These are phyloP conservation scores for Tetrapisispora namnaoensis DNA, from an alignment of 805 yeast genomes.

Conservation along the genomic window DNA sequence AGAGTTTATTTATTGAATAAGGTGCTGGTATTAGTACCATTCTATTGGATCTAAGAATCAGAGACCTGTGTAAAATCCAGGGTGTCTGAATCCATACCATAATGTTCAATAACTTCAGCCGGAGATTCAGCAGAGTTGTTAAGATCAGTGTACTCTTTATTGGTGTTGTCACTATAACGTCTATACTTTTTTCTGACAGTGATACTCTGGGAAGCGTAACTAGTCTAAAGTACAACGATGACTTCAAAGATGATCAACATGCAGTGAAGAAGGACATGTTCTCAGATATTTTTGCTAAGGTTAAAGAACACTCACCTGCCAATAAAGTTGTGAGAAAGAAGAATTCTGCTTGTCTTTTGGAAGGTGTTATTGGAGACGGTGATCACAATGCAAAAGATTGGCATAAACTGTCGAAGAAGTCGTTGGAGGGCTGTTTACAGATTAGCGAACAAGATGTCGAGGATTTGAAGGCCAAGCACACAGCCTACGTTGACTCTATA, in stretches of 20 bases:
- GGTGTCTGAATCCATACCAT: too few relatives aligned
- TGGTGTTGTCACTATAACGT: not conserved
- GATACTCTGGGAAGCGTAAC: not conserved
- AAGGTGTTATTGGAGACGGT: slow-evolving; percentile 18
- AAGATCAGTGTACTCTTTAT: not conserved
- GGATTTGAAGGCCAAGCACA: slow-evolving; percentile 14
- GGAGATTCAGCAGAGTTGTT: not conserved
- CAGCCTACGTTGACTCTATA: slow-evolving; percentile 9
- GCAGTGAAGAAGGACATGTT: not conserved
- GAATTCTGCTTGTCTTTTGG: slow-evolving; percentile 10
- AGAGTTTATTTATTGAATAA: too few relatives aligned
- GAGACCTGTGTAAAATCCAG: too few relatives aligned
- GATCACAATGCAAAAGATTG: slow-evolving; percentile 14
- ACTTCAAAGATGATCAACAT: not conserved
- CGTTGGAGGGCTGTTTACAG: slow-evolving; percentile 17
- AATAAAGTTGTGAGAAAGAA: slow-evolving; percentile 16
- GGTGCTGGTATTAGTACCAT: too few relatives aligned
- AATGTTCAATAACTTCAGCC: not conserved
- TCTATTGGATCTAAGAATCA: too few relatives aligned
- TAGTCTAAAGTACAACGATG: not conserved
- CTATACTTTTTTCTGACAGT: not conserved
- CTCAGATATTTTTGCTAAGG: slow-evolving; percentile 12
- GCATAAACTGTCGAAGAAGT: slow-evolving; percentile 12
- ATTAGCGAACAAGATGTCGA: slow-evolving; percentile 10
- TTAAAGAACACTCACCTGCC: slow-evolving; percentile 17